phyloP scores from a whole-genome alignment of 2,329 filamentous ascomycete genomes.

The Cladosporium sp. region DNA sequence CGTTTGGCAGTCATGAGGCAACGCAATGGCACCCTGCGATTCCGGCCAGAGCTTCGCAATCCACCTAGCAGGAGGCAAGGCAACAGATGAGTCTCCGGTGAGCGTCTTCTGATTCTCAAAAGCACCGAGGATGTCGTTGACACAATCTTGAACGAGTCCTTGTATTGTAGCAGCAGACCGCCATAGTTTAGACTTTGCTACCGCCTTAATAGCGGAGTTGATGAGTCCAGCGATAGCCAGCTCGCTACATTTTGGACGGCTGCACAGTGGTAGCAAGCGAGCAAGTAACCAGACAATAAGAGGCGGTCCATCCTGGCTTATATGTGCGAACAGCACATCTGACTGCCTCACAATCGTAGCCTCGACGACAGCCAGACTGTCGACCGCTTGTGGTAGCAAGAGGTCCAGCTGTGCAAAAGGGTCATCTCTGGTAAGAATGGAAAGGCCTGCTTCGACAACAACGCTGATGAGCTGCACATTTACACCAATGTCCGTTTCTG shows the following conservation, averaged over 20 bases:
- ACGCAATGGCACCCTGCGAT: constrained; percentile 36
- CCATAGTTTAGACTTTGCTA: constrained; percentile 35
- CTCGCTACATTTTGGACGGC: constrained; percentile 36
- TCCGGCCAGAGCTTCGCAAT: constrained; percentile 36
- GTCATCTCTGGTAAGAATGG: constrained; percentile 63
- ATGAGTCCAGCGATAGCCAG: constrained; percentile 40
- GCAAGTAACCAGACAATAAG: constrained; percentile 53
- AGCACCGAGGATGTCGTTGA: constrained; percentile 42
- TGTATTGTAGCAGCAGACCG: constrained; percentile 31
- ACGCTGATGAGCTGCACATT: constrained; percentile 85
- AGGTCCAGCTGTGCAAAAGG: constrained; percentile 59
- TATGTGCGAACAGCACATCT: constrained; percentile 51
- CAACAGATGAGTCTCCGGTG: constrained; percentile 22
- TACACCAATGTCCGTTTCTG: constrained; percentile 65
- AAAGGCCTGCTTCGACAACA: constrained; percentile 73
- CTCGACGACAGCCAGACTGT: constrained; percentile 73
- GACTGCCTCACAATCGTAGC: constrained; percentile 73
- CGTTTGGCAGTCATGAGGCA: constrained; percentile 38
- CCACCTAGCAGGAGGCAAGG: constrained; percentile 37
- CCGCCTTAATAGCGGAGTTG: constrained; percentile 32
- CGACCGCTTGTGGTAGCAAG: constrained; percentile 57
- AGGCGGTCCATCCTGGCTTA: constrained; percentile 38
- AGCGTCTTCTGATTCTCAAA: constrained; percentile 32
- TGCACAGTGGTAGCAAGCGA: constrained; percentile 47
- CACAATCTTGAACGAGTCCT: constrained; percentile 37